A percentile compares a stretch with the other conserved stretches of the same genome.
Evolutionary conservation across 345 rosid genomes (phyloP).

Genomic region (Xanthoceras sorbifolium): DNA sequence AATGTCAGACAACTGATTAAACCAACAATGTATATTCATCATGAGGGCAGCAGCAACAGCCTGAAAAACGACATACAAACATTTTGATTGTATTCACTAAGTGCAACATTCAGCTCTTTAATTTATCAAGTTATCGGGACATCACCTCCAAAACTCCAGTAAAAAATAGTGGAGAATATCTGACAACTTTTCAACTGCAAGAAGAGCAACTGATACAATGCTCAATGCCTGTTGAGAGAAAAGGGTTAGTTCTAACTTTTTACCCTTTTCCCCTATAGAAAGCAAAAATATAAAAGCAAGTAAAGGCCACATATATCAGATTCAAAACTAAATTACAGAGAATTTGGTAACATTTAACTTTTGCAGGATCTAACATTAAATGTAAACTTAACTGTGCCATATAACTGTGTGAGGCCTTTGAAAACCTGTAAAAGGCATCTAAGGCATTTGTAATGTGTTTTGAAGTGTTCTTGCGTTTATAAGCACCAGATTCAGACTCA

Average conservation of each 20-base stretch:
- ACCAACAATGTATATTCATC: constrained; percentile 97
- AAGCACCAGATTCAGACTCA: constrained; percentile 52
- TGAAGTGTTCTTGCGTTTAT: constrained; percentile 37
- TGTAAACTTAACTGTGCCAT: constrained; percentile 87
- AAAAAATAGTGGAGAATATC: constrained; percentile 77
- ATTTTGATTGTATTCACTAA: not conserved
- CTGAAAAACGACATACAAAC: constrained; percentile 44
- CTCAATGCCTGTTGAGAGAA: constrained; percentile 65
- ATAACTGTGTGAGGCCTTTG: constrained; percentile 92
- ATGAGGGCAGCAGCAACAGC: constrained; percentile 88
- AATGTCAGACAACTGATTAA: constrained; percentile 81
- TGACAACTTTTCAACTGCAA: constrained; percentile 73
- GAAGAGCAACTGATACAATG: constrained; percentile 88
- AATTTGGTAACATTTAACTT: constrained; percentile 7
- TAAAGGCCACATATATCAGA: not conserved
- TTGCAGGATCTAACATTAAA: not conserved
- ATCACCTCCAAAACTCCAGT: constrained; percentile 79
- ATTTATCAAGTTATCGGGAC: not conserved
- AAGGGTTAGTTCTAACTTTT: constrained; percentile 16
- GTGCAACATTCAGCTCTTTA: not conserved
- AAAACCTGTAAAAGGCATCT: constrained; percentile 87
- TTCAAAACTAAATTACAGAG: not conserved
- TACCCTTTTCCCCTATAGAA: not conserved
- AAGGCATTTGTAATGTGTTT: constrained; percentile 44
- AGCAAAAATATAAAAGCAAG: not conserved